phyloP scores from a whole-genome alignment of 257 asterid genomes.

The Hygrophila difformis region DNA sequence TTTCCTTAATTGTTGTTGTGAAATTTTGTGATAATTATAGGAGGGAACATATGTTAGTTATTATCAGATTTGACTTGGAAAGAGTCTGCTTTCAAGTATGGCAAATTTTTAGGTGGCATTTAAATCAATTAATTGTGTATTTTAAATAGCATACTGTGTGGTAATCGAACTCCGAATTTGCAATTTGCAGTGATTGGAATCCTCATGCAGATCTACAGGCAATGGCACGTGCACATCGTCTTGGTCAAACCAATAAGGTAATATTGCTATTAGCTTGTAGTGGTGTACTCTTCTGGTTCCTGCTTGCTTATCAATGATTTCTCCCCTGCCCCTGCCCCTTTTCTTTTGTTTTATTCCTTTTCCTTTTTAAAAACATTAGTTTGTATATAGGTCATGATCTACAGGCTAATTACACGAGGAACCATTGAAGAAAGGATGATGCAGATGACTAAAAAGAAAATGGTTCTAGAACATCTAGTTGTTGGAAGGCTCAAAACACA shows the following conservation, averaged over 20 bases:
- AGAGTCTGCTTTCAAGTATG: too few species aligned
- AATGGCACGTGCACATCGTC: slow-evolving; percentile 99
- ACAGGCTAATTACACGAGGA: slow-evolving; percentile 78
- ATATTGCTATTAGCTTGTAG: slow-evolving; percentile 14
- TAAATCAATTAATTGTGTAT: slow-evolving; percentile 2
- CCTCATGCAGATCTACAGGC: slow-evolving; percentile 99
- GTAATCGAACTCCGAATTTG: slow-evolving; percentile 21
- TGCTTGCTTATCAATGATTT: slow-evolving; percentile 13
- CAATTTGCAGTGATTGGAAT: slow-evolving; percentile 86
- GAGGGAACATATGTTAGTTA: too few species aligned
- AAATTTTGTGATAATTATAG: too few species aligned
- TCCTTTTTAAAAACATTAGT: too few species aligned
- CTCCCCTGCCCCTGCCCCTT: slow-evolving; percentile 14
- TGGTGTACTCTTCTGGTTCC: slow-evolving; percentile 15
- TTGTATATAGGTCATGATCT: slow-evolving; percentile 80
- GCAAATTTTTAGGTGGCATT: too few species aligned
- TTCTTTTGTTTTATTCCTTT: too few species aligned
- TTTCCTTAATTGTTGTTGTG: too few species aligned
- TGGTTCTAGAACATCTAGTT: slow-evolving; percentile 96
- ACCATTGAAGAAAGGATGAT: slow-evolving; percentile 98
- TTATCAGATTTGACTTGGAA: too few species aligned
- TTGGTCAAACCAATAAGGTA: slow-evolving; percentile 98
- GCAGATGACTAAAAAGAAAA: slow-evolving; percentile 99
- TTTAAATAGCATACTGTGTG: slow-evolving; percentile 8
- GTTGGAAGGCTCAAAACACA: slow-evolving; percentile 94